phyloP scores from a whole-genome alignment of 768 basidiomycete species.

The Mycena amicta region DNA sequence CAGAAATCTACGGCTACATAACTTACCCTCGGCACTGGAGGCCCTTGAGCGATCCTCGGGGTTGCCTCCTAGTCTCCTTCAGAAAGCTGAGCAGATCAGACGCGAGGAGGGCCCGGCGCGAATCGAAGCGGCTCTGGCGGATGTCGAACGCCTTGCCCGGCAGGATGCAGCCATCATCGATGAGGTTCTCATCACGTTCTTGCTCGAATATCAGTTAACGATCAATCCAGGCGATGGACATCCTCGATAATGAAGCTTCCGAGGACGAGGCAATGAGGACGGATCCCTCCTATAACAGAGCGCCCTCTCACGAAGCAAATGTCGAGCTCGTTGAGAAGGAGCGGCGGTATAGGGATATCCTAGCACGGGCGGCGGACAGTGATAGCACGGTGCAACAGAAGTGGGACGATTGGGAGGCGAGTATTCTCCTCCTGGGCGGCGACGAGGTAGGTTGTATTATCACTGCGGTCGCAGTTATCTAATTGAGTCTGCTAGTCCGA shows the following conservation, averaged over 20 bases:
- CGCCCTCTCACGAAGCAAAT: conserved; percentile 81
- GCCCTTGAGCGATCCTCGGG: conserved; percentile 86
- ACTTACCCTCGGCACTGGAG: conserved; percentile 85
- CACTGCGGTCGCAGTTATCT: neutral
- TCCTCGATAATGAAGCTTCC: conserved; percentile 87
- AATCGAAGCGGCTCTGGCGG: conserved; percentile 72
- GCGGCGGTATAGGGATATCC: conserved; percentile 68
- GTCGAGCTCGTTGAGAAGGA: conserved; percentile 70
- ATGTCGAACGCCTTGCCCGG: conserved; percentile 66
- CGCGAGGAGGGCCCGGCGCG: conserved; percentile 73
- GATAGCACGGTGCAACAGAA: conserved; percentile 79
- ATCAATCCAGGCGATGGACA: conserved; percentile 73
- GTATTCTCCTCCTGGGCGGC: conserved; percentile 69
- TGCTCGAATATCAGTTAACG: neutral
- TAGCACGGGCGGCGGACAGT: conserved; percentile 72
- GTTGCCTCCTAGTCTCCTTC: conserved; percentile 84
- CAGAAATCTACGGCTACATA: conserved; percentile 71
- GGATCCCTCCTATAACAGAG: conserved; percentile 49
- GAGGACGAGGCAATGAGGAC: conserved; percentile 76
- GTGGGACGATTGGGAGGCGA: conserved; percentile 86
- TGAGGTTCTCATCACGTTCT: conserved; percentile 58
- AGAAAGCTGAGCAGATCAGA: conserved; percentile 84
- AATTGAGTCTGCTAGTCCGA: conserved; percentile 46
- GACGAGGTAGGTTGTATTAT: conserved; percentile 47
- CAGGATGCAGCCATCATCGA: conserved; percentile 66